Evolutionary conservation across 106 monocot species (phyloP).

Genomic region (Posidonia australis): DNA sequence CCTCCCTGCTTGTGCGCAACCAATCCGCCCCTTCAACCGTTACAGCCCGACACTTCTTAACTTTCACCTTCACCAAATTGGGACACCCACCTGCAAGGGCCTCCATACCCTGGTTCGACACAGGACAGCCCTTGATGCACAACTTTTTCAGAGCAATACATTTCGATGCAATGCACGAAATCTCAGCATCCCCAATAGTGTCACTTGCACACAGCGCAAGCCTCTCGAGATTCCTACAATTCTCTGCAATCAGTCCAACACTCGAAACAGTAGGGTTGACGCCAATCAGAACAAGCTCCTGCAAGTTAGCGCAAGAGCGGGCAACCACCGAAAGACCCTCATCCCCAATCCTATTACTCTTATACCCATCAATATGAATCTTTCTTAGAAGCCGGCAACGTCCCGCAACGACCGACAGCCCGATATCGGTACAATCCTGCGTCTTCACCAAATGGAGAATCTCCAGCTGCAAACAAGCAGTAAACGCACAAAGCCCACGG

Average conservation of each 20-base stretch:
- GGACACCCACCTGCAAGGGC: constrained; percentile 70
- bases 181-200: constrained; percentile 74
- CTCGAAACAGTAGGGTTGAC: constrained; percentile 67
- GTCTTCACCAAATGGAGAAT: constrained; percentile 74
- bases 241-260: constrained; percentile 40
- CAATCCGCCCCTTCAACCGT: constrained; percentile 55
- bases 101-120: constrained; percentile 62
- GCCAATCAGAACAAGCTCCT: constrained; percentile 74
- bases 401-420: constrained; percentile 32
- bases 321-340: constrained; percentile 41
- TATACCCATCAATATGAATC: constrained; percentile 82
- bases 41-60: constrained; percentile 68
- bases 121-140: constrained; percentile 69
- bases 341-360: constrained; percentile 67
- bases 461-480: constrained; percentile 38
- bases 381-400: constrained; percentile 53
- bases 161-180: constrained; percentile 69
- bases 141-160: constrained; percentile 68
- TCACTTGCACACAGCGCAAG: constrained; percentile 62
- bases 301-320: constrained; percentile 39
- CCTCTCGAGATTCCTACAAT: constrained; percentile 48
- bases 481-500: constrained; percentile 37
- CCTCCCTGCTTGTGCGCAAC: constrained; percentile 38
- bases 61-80: constrained; percentile 70
- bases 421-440: constrained; percentile 53